Evolutionary conservation across 805 yeast species (phyloP).

Genomic region (Candida tallmaniae): DNA sequence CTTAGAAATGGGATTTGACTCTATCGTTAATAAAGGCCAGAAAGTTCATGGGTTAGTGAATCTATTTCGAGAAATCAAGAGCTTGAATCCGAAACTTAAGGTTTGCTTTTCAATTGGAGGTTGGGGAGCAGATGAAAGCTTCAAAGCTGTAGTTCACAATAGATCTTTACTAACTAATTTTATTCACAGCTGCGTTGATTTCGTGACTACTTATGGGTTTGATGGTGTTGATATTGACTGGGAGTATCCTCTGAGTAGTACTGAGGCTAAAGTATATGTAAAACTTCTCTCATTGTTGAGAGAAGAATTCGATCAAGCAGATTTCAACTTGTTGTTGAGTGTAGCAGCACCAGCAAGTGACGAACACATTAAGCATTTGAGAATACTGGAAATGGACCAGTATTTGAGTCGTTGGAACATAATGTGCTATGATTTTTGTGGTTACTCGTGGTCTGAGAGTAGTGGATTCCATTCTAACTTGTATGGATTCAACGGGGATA

Average conservation of each 20-base stretch:
- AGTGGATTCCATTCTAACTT: constrained; percentile 68
- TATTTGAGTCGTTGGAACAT: constrained; percentile 71
- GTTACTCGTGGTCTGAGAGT: constrained; percentile 58
- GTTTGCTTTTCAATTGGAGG: constrained; percentile 84
- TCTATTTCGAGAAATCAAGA: constrained; percentile 46
- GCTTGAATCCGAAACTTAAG: constrained; percentile 38
- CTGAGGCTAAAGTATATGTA: constrained; percentile 44
- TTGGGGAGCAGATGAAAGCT: constrained; percentile 47
- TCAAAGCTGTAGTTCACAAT: constrained; percentile 25
- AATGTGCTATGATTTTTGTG: constrained; percentile 89
- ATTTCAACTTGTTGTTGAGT: constrained; percentile 45
- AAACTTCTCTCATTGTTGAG: constrained; percentile 40
- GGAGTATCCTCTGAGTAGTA: constrained; percentile 69
- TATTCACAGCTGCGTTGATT: constrained; percentile 42
- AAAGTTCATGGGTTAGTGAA: constrained; percentile 45
- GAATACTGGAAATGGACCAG: constrained; percentile 51
- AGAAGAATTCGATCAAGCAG: constrained; percentile 26
- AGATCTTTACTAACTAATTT: constrained; percentile 37
- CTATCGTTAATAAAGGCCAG: constrained; percentile 10
- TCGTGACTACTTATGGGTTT: constrained; percentile 55
- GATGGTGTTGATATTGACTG: constrained; percentile 95
- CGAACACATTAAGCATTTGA: constrained; percentile 39
- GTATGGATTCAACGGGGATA: constrained; percentile 41
- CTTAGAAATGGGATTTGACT: constrained; percentile 32
- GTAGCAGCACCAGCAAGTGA: constrained; percentile 73